phyloP scores from a whole-genome alignment of 352 stramenopile genomes.

The Globisporangium takayamanum region DNA sequence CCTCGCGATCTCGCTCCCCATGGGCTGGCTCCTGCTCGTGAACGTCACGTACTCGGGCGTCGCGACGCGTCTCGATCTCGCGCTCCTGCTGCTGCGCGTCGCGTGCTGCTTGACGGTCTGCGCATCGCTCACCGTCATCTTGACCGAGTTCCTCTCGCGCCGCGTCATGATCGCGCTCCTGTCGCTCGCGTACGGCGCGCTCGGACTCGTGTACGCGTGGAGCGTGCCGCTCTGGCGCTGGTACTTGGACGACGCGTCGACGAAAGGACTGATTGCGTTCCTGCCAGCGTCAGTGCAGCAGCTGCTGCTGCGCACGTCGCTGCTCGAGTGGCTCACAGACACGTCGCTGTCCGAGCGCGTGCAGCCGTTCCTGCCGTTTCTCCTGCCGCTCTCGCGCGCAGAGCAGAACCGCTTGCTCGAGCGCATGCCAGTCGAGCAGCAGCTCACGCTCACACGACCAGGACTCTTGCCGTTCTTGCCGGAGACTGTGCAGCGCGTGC shows the following conservation, averaged over 20 bases:
- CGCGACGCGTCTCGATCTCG: conserved; percentile 38
- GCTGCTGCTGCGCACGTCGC: conserved; percentile 61
- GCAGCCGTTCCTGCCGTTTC: conserved; percentile 64
- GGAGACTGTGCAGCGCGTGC: conserved; percentile 39
- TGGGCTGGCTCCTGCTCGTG: conserved; percentile 57
- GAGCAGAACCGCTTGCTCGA: conserved; percentile 71
- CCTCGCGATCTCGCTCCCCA: conserved; percentile 49
- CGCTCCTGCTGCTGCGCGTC: conserved; percentile 50
- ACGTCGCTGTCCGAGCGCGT: conserved; percentile 66
- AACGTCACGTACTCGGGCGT: conserved; percentile 58
- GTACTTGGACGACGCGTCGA: conserved; percentile 55
- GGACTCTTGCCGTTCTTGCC: conserved; percentile 65
- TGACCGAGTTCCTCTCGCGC: conserved; percentile 71
- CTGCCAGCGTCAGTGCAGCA: conserved; percentile 51
- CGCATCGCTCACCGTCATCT: conserved; percentile 62
- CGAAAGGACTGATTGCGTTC: conserved; percentile 53
- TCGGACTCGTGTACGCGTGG: conserved; percentile 74
- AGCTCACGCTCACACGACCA: conserved; percentile 66
- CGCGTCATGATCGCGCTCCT: conserved; percentile 67
- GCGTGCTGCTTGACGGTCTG: conserved; percentile 59
- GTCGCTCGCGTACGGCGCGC: conserved; percentile 50
- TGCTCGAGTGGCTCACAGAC: conserved; percentile 82
- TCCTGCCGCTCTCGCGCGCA: conserved; percentile 53
- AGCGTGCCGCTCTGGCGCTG: conserved; percentile 70
- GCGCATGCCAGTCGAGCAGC: conserved; percentile 56